These are phyloP conservation scores for Hypericum perforatum DNA, from an alignment of 345 rosid genomes.

Conservation along the genomic window DNA sequence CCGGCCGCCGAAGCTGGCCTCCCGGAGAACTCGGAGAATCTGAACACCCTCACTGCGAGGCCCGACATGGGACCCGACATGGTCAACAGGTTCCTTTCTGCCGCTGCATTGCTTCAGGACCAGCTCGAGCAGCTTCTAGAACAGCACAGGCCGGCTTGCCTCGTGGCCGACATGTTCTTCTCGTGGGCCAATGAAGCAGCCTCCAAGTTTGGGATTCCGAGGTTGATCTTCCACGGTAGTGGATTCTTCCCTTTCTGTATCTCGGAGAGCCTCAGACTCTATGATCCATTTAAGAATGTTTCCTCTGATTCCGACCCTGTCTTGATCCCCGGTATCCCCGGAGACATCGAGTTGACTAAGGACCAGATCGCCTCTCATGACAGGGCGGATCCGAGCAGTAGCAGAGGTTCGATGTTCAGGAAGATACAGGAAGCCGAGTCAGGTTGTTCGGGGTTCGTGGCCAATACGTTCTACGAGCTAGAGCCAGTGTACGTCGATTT, in stretches of 20 bases:
- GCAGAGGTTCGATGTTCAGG: background rate
- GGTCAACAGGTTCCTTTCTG: background rate
- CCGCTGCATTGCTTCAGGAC: slow-evolving; percentile 13
- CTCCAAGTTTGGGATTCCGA: slow-evolving; percentile 22
- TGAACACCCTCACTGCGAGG: too few species aligned
- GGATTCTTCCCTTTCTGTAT: slow-evolving; percentile 16
- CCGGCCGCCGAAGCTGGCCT: too few species aligned
- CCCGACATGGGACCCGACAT: background rate
- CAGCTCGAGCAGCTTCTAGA: slow-evolving; percentile 20
- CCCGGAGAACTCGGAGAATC: background rate
- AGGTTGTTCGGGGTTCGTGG: background rate
- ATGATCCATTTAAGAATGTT: slow-evolving; percentile 19
- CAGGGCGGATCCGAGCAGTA: background rate
- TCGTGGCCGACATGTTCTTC: slow-evolving; percentile 22
- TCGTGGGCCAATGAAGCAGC: slow-evolving; percentile 28
- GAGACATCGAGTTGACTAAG: background rate
- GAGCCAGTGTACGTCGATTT: background rate
- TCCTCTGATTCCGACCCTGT: background rate
- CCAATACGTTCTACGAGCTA: background rate
- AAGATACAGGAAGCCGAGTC: background rate
- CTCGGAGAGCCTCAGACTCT: background rate
- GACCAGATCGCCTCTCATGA: background rate
- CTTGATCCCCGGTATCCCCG: background rate
- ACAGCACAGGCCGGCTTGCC: slow-evolving; percentile 14
- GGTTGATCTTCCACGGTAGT: slow-evolving; percentile 27